These are phyloP conservation scores for Yarrowia sp. DNA, from an alignment of 805 yeast species.

Conservation along the genomic window DNA sequence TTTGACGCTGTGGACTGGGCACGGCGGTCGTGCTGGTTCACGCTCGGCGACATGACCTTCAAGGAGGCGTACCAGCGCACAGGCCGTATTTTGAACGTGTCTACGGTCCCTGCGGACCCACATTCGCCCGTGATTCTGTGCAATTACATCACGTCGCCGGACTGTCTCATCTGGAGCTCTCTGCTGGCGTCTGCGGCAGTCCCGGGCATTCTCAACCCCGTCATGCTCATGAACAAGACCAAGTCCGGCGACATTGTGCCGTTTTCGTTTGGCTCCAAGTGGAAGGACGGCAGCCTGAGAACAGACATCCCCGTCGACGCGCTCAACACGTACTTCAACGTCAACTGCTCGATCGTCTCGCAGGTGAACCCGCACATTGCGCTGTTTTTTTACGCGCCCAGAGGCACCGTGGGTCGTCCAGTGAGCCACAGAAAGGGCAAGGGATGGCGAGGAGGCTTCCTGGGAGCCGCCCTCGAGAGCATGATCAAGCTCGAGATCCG, in stretches of 20 bases:
- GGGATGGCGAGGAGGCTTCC: slow-evolving; percentile 72
- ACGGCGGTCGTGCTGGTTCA: slow-evolving; percentile 62
- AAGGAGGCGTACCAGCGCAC: slow-evolving; percentile 66
- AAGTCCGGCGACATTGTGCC: slow-evolving; percentile 51
- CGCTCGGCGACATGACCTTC: slow-evolving; percentile 69
- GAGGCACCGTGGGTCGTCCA: slow-evolving; percentile 79
- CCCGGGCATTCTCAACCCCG: slow-evolving; percentile 78
- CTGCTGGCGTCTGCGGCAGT: slow-evolving; percentile 77
- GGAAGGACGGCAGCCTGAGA: slow-evolving; percentile 76
- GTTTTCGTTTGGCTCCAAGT: slow-evolving; percentile 68
- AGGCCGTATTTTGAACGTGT: slow-evolving; percentile 66
- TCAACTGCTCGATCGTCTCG: slow-evolving; percentile 70
- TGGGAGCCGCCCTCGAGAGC: slow-evolving; percentile 69
- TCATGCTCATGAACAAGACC: slow-evolving; percentile 69
- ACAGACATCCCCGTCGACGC: slow-evolving; percentile 78
- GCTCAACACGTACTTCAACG: slow-evolving; percentile 70
- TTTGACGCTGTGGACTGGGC: slow-evolving; percentile 79
- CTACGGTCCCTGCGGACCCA: slow-evolving; percentile 80
- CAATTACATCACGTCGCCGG: slow-evolving; percentile 72
- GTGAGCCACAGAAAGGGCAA: slow-evolving; percentile 57
- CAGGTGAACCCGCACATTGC: slow-evolving; percentile 83
- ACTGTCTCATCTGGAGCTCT: slow-evolving; percentile 79
- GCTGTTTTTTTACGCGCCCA: slow-evolving; percentile 71
- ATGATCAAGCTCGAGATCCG: slow-evolving; percentile 66
- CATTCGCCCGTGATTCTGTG: slow-evolving; percentile 78